Conservation (phyloP, 2,329 filamentous ascomycete species). For the Cercospora beticola region DNA sequence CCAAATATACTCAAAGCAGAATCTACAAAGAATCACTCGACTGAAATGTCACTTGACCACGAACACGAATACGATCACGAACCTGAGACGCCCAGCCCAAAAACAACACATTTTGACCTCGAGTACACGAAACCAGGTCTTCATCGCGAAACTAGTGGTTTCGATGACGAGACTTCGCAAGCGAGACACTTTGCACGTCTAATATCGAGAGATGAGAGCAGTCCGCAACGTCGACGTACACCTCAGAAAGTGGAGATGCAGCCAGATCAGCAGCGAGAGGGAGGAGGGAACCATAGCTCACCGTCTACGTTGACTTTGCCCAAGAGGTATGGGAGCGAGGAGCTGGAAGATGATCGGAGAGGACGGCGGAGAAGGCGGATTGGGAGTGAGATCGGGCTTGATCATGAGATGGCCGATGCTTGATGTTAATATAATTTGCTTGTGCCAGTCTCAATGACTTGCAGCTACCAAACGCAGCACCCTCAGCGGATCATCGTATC, state of each 20-base stretch:
- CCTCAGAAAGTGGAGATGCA: not conserved
- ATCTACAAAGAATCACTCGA: not conserved
- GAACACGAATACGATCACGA: not conserved
- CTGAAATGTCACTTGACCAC: not conserved
- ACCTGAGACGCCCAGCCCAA: not conserved
- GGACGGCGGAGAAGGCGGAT: constrained; percentile 3
- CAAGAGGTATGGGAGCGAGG: not conserved
- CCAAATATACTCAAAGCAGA: not conserved
- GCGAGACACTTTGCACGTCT: constrained; percentile 1
- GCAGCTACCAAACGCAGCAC: not conserved
- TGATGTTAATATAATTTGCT: not conserved
- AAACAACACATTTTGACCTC: not conserved
- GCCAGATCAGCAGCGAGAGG: not conserved
- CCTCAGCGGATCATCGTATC: not conserved
- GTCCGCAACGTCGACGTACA: not conserved
- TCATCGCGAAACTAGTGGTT: not conserved
- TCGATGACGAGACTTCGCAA: constrained; percentile 9
- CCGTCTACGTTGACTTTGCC: not conserved
- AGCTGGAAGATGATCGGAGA: not conserved
- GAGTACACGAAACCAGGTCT: constrained; percentile 1
- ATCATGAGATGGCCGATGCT: constrained; percentile 4
- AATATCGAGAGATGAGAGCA: not conserved
- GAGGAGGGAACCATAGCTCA: not conserved
- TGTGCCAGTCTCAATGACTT: not conserved
- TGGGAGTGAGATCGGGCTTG: constrained; percentile 4